Base-by-base conservation (phyloP, 2,329 filamentous ascomycete genomes). In the Penicillium palitans region DNA sequence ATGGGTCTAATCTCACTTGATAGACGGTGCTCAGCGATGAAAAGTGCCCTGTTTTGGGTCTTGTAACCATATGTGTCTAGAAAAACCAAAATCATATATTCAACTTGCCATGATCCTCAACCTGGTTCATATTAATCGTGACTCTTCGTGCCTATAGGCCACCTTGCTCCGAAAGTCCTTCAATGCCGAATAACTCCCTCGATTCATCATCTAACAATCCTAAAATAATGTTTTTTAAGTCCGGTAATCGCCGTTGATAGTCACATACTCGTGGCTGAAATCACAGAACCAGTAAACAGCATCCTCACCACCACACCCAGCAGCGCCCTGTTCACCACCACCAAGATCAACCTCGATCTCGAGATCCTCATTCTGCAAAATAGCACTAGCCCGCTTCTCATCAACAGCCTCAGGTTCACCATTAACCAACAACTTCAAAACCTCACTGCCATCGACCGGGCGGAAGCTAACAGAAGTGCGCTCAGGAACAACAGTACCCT, bases 201-300 rank as follows among this genome's bases (percentile, higher is more conserved):
- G 31, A 25, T 55, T 44, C 35, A 17, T 27, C 29, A 33, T 41
- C n/a, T 49, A n/a, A n/a, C n/a, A 21, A 24, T 21, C 2, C 27
- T 47, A 49, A 35, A 7, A 51, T 35, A 39, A 55, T 33, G 2
- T 47, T 21, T 48, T 27, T 63, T 63, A 87, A 33, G 86, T 87
- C 67, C 86, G 75, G 72, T 88, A 88, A 72, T 88, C 86, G 39
- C 84, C 86, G 70, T 88, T 88, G 66, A 88, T 88, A 51, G 85
- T 87, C 48, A 88, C 85, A 77, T 87, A 88, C 74, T 88, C 86
- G 71, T 88, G 86, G 67, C 83, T 86, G 61, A 88, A 87, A 75
- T 88, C 86, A 71, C 85, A 88, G 64, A 86, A 87, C 83, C 84
- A 88, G 68, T 84, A 85, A 31, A 83, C 79, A 8, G 81, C 83